Evolutionary conservation across 768 basidiomycete species (phyloP).

Genomic region (Russula emetica): DNA sequence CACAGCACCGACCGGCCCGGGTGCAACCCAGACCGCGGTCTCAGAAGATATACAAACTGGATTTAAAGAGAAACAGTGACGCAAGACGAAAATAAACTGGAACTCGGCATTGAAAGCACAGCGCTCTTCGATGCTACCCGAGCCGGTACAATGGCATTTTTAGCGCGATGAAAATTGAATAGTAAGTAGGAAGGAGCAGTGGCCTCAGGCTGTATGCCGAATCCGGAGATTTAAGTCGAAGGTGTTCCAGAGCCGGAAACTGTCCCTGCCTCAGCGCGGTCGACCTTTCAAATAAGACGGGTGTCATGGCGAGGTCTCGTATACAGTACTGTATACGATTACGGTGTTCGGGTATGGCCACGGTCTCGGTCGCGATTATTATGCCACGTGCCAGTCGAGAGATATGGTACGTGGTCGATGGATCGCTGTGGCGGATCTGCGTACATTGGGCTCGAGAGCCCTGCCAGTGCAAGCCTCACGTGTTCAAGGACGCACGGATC

Average conservation of each 20-base stretch:
- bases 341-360: background rate
- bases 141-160: background rate
- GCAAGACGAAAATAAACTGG: background rate
- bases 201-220: background rate
- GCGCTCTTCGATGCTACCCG: background rate
- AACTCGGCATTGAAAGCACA: background rate
- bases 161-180: too few species aligned
- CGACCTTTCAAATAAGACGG: background rate
- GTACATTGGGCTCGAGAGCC: too few species aligned
- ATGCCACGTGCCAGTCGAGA: background rate
- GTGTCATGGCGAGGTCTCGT: constrained; percentile 1
- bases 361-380: background rate
- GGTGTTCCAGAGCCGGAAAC: constrained; percentile 6
- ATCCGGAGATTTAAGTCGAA: background rate
- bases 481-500: too few species aligned
- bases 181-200: background rate
- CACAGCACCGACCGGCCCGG: too few species aligned
- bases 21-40: too few species aligned
- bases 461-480: too few species aligned
- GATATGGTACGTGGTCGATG: background rate
- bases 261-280: background rate
- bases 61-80: too few species aligned
- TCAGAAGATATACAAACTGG: too few species aligned
- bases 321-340: constrained; percentile 6
- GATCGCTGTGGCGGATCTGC: background rate